Evolutionary conservation across 441 rosid species (phyloP).

Genomic region (Pelargonium australe): DNA sequence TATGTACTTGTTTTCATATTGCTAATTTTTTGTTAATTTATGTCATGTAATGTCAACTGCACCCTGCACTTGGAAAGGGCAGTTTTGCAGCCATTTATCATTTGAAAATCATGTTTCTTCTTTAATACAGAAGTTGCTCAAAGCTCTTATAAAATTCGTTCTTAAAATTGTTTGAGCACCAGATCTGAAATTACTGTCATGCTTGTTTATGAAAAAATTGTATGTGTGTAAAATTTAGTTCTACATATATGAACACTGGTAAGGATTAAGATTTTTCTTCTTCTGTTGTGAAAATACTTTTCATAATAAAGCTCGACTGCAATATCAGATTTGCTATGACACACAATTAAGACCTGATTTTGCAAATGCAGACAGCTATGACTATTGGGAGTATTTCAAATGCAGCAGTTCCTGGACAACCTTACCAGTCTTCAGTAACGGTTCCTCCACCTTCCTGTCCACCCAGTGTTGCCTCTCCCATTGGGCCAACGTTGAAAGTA

Average conservation of each 20-base stretch:
- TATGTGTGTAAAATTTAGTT: not conserved
- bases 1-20: constrained; percentile 29
- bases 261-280: not conserved
- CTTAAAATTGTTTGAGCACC: too few relatives aligned
- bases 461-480: constrained; percentile 27
- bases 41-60: not conserved
- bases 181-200: too few relatives aligned
- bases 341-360: constrained; percentile 1
- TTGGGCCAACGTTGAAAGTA: constrained; percentile 42
- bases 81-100: not conserved
- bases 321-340: not conserved
- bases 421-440: constrained; percentile 40
- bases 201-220: not conserved
- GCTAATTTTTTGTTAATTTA: not conserved
- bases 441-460: constrained; percentile 40
- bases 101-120: not conserved
- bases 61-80: not conserved
- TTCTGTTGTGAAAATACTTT: not conserved
- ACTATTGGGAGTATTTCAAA: constrained; percentile 43
- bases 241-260: not conserved
- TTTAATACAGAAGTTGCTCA: too few relatives aligned
- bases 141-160: too few relatives aligned
- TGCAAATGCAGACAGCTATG: constrained; percentile 55
- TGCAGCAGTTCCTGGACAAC: constrained; percentile 35
- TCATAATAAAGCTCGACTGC: not conserved